Conservation (phyloP, 169 alveolate species). For the Cryptosporidium canis region DNA sequence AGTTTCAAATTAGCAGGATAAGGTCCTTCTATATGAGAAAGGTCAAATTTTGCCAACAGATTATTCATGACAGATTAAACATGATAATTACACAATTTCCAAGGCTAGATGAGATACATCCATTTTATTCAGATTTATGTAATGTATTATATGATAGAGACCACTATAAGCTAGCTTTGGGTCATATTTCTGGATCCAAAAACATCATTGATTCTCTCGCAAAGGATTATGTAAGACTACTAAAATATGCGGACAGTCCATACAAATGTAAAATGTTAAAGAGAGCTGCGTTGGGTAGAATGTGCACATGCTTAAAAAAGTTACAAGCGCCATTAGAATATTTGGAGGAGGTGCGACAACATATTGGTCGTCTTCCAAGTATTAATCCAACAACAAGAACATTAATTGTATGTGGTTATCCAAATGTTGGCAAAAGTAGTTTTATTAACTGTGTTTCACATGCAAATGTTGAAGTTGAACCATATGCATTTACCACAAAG, state of each 20-base stretch:
- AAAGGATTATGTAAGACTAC: conserved; percentile 95
- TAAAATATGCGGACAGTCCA: conserved; percentile 96
- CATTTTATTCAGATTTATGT: conserved; percentile 97
- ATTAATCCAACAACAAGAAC: conserved; percentile 95
- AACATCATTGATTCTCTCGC: conserved; percentile 93
- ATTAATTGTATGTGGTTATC: conserved; percentile 95
- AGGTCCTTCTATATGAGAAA: conserved; percentile 99
- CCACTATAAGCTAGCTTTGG: conserved; percentile 98
- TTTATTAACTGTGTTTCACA: conserved; percentile 95
- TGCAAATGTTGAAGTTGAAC: conserved; percentile 98
- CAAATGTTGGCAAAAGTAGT: conserved; percentile 98
- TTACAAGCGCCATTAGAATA: conserved; percentile 93
- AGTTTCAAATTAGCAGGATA: conserved; percentile 96
- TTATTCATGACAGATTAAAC: conserved; percentile 93
- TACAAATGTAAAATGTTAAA: conserved; percentile 97
- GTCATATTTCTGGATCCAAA: conserved; percentile 94
- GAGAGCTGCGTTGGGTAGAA: conserved; percentile 98
- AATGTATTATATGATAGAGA: conserved; percentile 98
- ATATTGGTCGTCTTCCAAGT: conserved; percentile 95
- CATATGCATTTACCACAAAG: conserved; percentile 99
- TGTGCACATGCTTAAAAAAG: conserved; percentile 96
- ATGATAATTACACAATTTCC: conserved; percentile 95
- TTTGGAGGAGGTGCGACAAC: conserved; percentile 98
- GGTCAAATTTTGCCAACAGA: conserved; percentile 95
- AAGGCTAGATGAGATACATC: conserved; percentile 97